Conservation (phyloP, 306 rosid genomes). For the Luffa aegyptiaca region DNA sequence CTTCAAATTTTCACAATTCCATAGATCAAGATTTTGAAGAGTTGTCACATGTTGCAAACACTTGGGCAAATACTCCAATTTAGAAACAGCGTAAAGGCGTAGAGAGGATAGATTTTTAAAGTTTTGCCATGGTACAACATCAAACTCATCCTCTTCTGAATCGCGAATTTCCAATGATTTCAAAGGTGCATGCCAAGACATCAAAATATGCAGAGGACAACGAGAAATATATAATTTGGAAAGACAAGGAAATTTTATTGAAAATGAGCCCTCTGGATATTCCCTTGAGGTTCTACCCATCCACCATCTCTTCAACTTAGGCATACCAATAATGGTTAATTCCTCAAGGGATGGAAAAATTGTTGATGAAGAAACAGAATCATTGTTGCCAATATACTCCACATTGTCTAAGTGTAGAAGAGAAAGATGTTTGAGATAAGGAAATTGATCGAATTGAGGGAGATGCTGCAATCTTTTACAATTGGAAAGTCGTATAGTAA, state of each 20-base stretch:
- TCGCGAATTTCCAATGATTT: fast-evolving
- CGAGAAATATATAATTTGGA: not conserved
- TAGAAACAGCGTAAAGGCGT: fast-evolving
- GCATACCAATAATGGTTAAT: fast-evolving
- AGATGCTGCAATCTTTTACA: not conserved
- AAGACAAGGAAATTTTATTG: not conserved
- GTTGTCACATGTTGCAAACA: not conserved
- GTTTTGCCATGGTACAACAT: not conserved
- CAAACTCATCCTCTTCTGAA: not conserved
- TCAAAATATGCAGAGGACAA: not conserved
- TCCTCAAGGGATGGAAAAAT: not conserved
- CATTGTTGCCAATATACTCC: not conserved
- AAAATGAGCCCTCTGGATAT: not conserved
- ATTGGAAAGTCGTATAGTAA: fast-evolving
- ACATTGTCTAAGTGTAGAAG: not conserved
- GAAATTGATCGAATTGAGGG: not conserved
- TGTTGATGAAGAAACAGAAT: not conserved
- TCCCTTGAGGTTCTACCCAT: not conserved
- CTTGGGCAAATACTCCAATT: not conserved
- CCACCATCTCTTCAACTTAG: conserved; percentile 10
- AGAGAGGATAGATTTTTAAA: not conserved
- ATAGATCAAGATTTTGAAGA: not conserved
- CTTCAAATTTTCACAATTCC: not conserved
- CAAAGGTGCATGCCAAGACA: not conserved
- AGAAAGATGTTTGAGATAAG: not conserved